Conservation (phyloP, 1,139 yeast genomes). For the Arxiozyma heterogenica region DNA sequence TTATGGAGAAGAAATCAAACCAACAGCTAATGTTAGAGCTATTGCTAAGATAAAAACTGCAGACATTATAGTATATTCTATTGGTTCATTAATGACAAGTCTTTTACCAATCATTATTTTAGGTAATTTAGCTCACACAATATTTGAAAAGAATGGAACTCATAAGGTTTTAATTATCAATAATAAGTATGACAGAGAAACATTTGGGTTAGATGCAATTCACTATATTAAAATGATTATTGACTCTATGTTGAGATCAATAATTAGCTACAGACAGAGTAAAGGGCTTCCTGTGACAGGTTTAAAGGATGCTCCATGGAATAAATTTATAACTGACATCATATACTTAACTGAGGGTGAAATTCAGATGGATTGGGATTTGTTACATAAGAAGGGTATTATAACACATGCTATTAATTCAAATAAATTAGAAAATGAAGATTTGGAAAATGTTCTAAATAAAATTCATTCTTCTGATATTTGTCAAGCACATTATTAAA, state of each 20-base stretch:
- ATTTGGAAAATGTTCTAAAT: conserved; percentile 27
- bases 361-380: conserved; percentile 38
- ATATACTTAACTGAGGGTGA: conserved; percentile 42
- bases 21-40: conserved; percentile 62
- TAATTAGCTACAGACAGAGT: conserved; percentile 11
- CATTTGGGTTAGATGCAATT: conserved; percentile 52
- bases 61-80: conserved; percentile 60
- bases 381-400: conserved; percentile 38
- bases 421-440: conserved; percentile 22
- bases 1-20: conserved; percentile 80
- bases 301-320: conserved; percentile 27
- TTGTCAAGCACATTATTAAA: conserved; percentile 1
- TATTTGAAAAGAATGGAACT: conserved; percentile 27
- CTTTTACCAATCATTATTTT: conserved; percentile 67
- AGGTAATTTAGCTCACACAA: conserved; percentile 62
- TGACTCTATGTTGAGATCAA: conserved; percentile 21
- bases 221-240: conserved; percentile 51
- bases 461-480: conserved; percentile 18
- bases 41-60: conserved; percentile 43
- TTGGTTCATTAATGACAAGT: conserved; percentile 85
- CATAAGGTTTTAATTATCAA: conserved; percentile 54
- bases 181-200: conserved; percentile 70
- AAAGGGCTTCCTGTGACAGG: conserved; percentile 5
- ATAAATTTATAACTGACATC: conserved; percentile 47
- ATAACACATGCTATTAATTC: conserved; percentile 40